phyloP scores from a whole-genome alignment of 2,329 filamentous ascomycete species.

The Elsinoe necatrix region DNA sequence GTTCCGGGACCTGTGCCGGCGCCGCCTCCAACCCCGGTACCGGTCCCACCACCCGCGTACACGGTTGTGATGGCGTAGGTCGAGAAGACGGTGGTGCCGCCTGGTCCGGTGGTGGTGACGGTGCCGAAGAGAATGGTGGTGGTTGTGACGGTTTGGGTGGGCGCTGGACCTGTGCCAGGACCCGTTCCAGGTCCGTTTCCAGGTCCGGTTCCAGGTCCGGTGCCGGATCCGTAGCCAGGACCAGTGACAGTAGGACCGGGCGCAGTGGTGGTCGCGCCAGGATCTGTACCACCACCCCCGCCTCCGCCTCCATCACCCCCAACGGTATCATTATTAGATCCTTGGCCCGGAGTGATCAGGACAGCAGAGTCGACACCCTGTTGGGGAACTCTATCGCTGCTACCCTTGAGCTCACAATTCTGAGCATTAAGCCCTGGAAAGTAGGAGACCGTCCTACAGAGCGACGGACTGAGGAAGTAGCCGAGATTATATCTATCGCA shows the following conservation, averaged over 20 bases:
- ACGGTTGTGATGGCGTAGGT: slow-evolving; percentile 23
- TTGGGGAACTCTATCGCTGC: slow-evolving; percentile 15
- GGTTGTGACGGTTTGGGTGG: slow-evolving; percentile 13
- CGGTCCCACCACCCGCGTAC: slow-evolving; percentile 22
- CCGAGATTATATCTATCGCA: slow-evolving; percentile 28
- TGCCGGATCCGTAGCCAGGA: slow-evolving; percentile 8
- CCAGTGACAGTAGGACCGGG: background rate
- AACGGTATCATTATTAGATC: slow-evolving; percentile 18
- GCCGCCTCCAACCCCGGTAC: slow-evolving; percentile 17
- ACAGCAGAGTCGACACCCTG: slow-evolving; percentile 19
- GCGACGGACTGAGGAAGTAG: slow-evolving; percentile 20
- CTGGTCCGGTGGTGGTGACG: slow-evolving; percentile 3
- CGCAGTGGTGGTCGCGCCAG: slow-evolving; percentile 10
- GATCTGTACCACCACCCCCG: slow-evolving; percentile 21
- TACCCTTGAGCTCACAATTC: slow-evolving; percentile 25
- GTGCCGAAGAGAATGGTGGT: slow-evolving; percentile 23
- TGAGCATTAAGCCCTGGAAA: slow-evolving; percentile 13
- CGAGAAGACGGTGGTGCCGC: slow-evolving; percentile 21
- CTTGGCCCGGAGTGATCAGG: slow-evolving; percentile 19
- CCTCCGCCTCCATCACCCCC: slow-evolving; percentile 16
- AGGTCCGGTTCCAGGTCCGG: slow-evolving; percentile 18
- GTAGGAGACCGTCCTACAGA: slow-evolving; percentile 25
- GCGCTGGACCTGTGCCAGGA: slow-evolving; percentile 15
- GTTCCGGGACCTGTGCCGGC: slow-evolving; percentile 18
- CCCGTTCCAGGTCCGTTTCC: slow-evolving; percentile 17